Evolutionary conservation across 148 eudicot genomes (phyloP).

Genomic region (Fallopia convolvulus): DNA sequence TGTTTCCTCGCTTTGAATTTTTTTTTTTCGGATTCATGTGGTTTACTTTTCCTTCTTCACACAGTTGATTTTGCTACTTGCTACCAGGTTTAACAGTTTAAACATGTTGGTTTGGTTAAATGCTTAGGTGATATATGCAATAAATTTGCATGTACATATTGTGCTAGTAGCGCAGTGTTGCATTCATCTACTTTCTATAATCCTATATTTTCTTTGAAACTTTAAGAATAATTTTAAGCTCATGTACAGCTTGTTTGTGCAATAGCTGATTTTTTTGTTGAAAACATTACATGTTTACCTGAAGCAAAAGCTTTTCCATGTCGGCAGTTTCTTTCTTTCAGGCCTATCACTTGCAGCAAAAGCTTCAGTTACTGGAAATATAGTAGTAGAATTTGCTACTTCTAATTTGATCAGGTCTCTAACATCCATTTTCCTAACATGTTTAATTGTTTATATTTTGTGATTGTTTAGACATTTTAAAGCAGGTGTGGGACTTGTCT

Average conservation of each 20-base stretch:
- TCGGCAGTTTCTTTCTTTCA: background rate
- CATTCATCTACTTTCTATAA: background rate
- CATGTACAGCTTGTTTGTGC: background rate
- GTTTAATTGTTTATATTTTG: background rate
- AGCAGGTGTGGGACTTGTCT: conserved; percentile 99
- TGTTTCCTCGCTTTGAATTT: background rate
- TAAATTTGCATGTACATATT: background rate
- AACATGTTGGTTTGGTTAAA: background rate
- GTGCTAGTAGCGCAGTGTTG: background rate
- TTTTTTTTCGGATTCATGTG: background rate
- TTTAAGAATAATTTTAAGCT: background rate
- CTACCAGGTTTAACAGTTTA: background rate
- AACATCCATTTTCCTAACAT: background rate
- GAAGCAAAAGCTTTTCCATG: background rate
- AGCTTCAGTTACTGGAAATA: background rate
- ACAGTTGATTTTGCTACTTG: background rate
- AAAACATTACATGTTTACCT: background rate
- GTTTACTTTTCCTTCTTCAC: background rate
- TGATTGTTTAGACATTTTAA: conserved; percentile 71
- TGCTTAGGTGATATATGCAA: background rate
- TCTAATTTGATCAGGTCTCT: background rate
- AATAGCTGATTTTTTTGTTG: background rate
- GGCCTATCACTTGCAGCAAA: background rate
- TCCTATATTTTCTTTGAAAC: background rate
- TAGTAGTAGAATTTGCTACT: background rate